These are phyloP conservation scores for Starmerella gropengiesseri DNA, from an alignment of 805 yeast genomes.

Conservation along the genomic window DNA sequence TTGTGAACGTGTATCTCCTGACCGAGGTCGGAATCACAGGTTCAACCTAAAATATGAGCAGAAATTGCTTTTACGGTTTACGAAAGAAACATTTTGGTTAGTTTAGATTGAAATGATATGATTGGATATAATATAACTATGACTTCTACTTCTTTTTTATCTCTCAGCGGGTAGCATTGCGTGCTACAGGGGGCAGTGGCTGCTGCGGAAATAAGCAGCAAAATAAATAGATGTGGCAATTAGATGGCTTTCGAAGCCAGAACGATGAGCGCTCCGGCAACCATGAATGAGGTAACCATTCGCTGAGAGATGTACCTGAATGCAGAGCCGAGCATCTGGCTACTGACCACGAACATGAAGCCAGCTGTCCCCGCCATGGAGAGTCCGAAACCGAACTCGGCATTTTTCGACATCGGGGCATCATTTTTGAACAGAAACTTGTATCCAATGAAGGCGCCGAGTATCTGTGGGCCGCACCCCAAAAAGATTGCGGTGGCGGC, in stretches of 20 bases:
- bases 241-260: slow-evolving; percentile 16
- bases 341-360: slow-evolving; percentile 65
- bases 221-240: background rate
- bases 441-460: slow-evolving; percentile 58
- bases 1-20: slow-evolving; percentile 57
- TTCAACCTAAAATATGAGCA: background rate
- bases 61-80: too few species aligned
- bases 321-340: slow-evolving; percentile 80
- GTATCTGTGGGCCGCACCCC: slow-evolving; percentile 79
- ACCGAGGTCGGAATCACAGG: slow-evolving; percentile 35
- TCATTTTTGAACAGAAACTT: slow-evolving; percentile 37
- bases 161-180: too few species aligned
- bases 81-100: too few species aligned
- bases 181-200: background rate
- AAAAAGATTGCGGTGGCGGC: slow-evolving; percentile 51
- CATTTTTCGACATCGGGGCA: slow-evolving; percentile 34
- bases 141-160: too few species aligned
- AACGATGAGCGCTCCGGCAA: slow-evolving; percentile 40
- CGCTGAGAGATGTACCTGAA: slow-evolving; percentile 60
- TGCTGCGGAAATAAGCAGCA: background rate
- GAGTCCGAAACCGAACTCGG: slow-evolving; percentile 41
- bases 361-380: slow-evolving; percentile 72
- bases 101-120: too few species aligned
- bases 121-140: too few species aligned
- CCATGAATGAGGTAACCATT: slow-evolving; percentile 47